A percentile compares a stretch with the other conserved stretches of the same genome.
Conservation (phyloP, 2,329 filamentous ascomycete species). For the Scytalidium sp. region DNA sequence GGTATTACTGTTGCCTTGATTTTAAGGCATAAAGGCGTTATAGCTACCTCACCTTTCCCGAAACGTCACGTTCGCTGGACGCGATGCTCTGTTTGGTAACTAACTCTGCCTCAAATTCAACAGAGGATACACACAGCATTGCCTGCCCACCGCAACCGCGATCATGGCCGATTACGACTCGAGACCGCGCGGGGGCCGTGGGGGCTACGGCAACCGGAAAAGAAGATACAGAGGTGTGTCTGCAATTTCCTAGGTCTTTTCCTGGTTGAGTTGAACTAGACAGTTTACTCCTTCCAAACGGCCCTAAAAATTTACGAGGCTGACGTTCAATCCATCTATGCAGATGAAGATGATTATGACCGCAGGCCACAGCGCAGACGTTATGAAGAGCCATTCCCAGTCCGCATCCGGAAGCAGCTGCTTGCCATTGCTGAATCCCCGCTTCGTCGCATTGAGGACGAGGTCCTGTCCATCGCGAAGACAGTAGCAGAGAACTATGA, state of each 20-base stretch:
- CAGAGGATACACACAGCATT: not conserved
- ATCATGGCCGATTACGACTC: slow-evolving; percentile 51
- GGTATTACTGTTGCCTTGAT: not conserved
- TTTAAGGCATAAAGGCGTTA: not conserved
- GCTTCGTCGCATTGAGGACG: slow-evolving; percentile 74
- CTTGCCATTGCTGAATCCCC: slow-evolving; percentile 80
- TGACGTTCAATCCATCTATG: not conserved
- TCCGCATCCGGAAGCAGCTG: slow-evolving; percentile 74
- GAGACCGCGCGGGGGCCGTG: slow-evolving; percentile 26
- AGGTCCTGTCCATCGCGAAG: slow-evolving; percentile 71
- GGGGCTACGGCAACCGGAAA: slow-evolving; percentile 63
- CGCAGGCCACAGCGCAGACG: slow-evolving; percentile 70
- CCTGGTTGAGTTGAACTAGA: not conserved
- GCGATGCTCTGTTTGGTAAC: not conserved
- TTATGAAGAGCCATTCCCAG: slow-evolving; percentile 68
- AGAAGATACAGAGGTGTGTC: slow-evolving; percentile 72
- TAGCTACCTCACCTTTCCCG: not conserved
- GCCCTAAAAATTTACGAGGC: not conserved
- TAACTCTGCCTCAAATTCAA: not conserved
- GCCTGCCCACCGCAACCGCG: slow-evolving; percentile 4
- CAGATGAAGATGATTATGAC: slow-evolving; percentile 77
- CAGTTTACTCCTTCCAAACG: not conserved
- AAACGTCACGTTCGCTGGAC: not conserved
- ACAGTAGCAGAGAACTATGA: slow-evolving; percentile 80
- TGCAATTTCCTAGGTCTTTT: not conserved